Evolutionary conservation across 139 green algal genomes (phyloP).

Genomic region (Tetraselmis striata): DNA sequence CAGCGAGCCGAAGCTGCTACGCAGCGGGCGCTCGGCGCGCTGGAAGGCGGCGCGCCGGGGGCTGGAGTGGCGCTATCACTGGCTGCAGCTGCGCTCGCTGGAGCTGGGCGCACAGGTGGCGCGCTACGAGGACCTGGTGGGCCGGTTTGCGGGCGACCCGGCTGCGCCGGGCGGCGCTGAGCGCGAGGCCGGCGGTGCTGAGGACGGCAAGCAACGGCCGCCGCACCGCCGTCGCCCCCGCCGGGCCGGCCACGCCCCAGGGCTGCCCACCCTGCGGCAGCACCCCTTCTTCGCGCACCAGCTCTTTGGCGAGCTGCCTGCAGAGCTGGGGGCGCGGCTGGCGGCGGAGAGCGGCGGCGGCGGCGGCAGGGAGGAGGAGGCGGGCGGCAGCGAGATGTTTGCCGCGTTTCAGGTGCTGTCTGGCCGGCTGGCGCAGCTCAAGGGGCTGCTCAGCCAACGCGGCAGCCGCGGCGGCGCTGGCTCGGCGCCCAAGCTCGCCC

Average conservation of each 20-base stretch:
- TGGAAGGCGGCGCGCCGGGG: constrained; percentile 12
- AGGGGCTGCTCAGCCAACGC: neutral
- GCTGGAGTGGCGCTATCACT: constrained; percentile 37
- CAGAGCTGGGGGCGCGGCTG: neutral
- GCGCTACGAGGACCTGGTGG: constrained; percentile 12
- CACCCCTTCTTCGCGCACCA: constrained; percentile 23
- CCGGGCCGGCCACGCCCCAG: neutral
- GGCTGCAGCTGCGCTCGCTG: constrained; percentile 33
- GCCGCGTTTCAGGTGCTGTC: neutral
- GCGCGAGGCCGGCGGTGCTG: too few relatives aligned
- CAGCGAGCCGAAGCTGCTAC: too few relatives aligned
- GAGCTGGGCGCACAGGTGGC: constrained; percentile 25
- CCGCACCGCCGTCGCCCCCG: neutral
- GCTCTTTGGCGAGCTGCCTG: neutral
- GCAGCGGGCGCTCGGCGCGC: neutral
- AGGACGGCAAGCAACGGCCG: neutral
- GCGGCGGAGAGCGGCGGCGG: neutral
- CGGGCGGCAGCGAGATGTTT: neutral
- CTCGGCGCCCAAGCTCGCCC: too few relatives aligned
- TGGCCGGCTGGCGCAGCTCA: neutral
- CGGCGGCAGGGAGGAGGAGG: neutral
- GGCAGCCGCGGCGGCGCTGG: too few relatives aligned
- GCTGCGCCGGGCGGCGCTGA: too few relatives aligned
- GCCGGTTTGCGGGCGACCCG: neutral
- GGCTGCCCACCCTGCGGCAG: constrained; percentile 17